Percentiles rank a stretch among this genome's conserved stretches.
These are phyloP conservation scores for Fusarium brachygibbosum DNA, from an alignment of 2,329 filamentous ascomycete species.

Conservation along the genomic window DNA sequence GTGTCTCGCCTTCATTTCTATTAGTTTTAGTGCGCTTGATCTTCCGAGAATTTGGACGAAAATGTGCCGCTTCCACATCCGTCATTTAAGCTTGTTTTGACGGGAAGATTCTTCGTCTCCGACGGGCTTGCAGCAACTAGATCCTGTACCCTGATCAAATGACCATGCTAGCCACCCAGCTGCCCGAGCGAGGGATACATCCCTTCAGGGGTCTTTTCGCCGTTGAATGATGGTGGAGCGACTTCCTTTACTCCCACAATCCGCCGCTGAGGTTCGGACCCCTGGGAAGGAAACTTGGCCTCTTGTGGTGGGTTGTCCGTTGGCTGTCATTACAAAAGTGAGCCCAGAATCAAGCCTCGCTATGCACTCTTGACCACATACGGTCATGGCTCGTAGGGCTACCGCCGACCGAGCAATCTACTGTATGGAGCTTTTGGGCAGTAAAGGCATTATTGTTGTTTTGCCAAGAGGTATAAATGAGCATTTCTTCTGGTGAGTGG, in stretches of 20 bases:
- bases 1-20: background rate
- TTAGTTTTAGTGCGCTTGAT: background rate
- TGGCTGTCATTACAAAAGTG: slow-evolving; percentile 11
- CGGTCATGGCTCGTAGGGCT: slow-evolving; percentile 30
- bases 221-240: slow-evolving; percentile 18
- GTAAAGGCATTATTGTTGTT: slow-evolving; percentile 10
- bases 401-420: slow-evolving; percentile 7
- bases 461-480: slow-evolving; percentile 18
- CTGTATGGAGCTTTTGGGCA: slow-evolving; percentile 5
- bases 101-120: slow-evolving; percentile 4
- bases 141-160: slow-evolving; percentile 13
- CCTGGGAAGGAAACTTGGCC: slow-evolving; percentile 21
- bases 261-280: slow-evolving; percentile 18
- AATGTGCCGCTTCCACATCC: slow-evolving; percentile 5
- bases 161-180: background rate
- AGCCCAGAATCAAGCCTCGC: slow-evolving; percentile 36
- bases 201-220: background rate
- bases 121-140: slow-evolving; percentile 15
- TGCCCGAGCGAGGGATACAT: background rate
- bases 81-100: slow-evolving; percentile 42
- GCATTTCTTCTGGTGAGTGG: background rate
- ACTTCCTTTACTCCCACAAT: slow-evolving; percentile 13
- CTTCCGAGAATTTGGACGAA: slow-evolving; percentile 5
- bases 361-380: slow-evolving; percentile 29
- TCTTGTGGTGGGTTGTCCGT: slow-evolving; percentile 19